A percentile compares a stretch with the other conserved stretches of the same genome.
Conservation (phyloP, 768 basidiomycete genomes). For the Boletus edulis region DNA sequence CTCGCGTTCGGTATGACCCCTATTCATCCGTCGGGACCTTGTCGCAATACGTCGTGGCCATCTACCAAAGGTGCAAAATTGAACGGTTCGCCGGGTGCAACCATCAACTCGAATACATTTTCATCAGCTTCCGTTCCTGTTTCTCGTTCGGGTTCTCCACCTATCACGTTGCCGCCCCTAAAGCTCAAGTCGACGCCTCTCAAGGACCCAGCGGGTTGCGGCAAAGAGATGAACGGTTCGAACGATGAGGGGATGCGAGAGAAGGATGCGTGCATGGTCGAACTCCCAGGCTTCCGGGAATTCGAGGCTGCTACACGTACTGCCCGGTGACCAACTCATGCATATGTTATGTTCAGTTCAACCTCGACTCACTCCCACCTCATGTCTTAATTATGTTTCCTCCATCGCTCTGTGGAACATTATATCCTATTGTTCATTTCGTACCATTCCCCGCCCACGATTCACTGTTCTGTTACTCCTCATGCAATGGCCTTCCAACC, state of each 20-base stretch:
- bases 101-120: conserved; percentile 7
- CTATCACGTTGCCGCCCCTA: conserved; percentile 69
- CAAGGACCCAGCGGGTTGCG: conserved; percentile 10
- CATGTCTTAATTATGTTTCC: conserved; percentile 6
- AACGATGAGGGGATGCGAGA: conserved; percentile 23
- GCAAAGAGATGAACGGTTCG: conserved; percentile 17
- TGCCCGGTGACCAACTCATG: conserved; percentile 16
- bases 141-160: conserved; percentile 66
- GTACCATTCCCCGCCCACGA: conserved; percentile 3
- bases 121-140: conserved; percentile 41
- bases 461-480: not conserved
- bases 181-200: conserved; percentile 39
- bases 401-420: conserved; percentile 6
- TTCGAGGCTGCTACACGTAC: conserved; percentile 51
- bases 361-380: not conserved
- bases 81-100: conserved; percentile 8
- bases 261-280: conserved; percentile 36
- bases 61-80: conserved; percentile 21
- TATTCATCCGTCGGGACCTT: conserved; percentile 43
- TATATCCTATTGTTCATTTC: conserved; percentile 20
- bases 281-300: conserved; percentile 61
- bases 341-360: not conserved
- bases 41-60: conserved; percentile 40
- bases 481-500: conserved; percentile 7
- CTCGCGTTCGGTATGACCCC: conserved; percentile 93